Percentiles rank a stretch among this genome's conserved stretches.
These are phyloP conservation scores for Trichosporon faecale DNA, from an alignment of 1,284 basidiomycete species.

Conservation along the genomic window DNA sequence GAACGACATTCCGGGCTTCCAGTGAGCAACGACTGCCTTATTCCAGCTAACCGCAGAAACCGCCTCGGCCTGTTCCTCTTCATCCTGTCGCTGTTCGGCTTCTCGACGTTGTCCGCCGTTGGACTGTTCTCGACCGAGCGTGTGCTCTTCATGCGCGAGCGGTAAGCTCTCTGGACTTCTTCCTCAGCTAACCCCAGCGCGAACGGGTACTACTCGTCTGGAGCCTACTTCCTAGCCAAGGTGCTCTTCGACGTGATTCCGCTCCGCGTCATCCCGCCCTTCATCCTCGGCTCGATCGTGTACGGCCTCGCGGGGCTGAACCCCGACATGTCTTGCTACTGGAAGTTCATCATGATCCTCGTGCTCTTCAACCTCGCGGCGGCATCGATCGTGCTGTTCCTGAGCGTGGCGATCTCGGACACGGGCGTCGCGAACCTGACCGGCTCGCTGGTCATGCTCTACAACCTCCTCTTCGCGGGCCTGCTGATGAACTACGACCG, in stretches of 20 bases:
- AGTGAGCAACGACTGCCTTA: conserved; percentile 55
- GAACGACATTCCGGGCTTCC: conserved; percentile 90
- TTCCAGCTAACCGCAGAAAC: conserved; percentile 33
- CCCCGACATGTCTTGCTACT: conserved; percentile 80
- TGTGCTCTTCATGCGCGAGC: conserved; percentile 91
- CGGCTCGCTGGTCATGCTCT: conserved; percentile 94
- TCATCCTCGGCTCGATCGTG: conserved; percentile 90
- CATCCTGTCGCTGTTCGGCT: conserved; percentile 88
- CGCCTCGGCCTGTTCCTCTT: conserved; percentile 89
- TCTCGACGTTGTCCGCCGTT: conserved; percentile 88
- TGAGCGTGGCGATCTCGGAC: conserved; percentile 82
- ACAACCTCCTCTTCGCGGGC: conserved; percentile 94
- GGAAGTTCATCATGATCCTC: conserved; percentile 94
- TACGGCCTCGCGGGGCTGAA: conserved; percentile 92
- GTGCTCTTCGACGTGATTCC: conserved; percentile 95
- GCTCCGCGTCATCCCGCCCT: conserved; percentile 85
- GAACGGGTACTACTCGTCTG: conserved; percentile 93
- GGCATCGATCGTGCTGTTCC: conserved; percentile 81
- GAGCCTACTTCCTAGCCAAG: conserved; percentile 94
- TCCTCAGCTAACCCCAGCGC: conserved; percentile 58
- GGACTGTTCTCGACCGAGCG: conserved; percentile 91
- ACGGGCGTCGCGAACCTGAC: conserved; percentile 83
- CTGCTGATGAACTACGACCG: conserved; percentile 90
- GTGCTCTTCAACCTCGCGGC: conserved; percentile 94
- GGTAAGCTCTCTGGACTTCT: conserved; percentile 56